Evolutionary conservation across 805 yeast genomes (phyloP), one percentile per base, ranked within the genome.

Genomic region (Saturnispora serradocipensis): DNA sequence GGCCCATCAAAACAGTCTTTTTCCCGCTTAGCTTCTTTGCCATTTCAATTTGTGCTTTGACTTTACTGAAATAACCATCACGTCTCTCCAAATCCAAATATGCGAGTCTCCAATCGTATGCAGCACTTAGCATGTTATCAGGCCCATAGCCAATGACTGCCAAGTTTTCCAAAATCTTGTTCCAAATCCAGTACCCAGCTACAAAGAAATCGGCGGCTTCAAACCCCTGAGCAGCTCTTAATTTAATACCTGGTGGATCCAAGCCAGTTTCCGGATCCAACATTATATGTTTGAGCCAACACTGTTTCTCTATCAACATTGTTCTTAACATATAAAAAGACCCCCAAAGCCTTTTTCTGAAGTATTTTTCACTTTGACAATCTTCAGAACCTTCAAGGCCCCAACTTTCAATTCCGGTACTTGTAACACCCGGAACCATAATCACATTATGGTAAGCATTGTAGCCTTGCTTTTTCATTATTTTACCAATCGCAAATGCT

Each of bases 151-250:
- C 97, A 54, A 93, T 79, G 0, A 88, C 97, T 3, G 97, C 95
- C 57, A 93, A 71, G 61, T 93, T 93, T 67, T 91, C 96, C n/a
- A 93, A 73, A 49, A 93, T 80, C 65, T 93, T 93, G 65, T 88
- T 88, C 99, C 99, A 93, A 61, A 93, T 88, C 99, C 99, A 93
- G 67, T 93, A 93, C 0, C 99, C 99, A 3, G 97, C 87, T 67
- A 93, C 82, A 62, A 93, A 93, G 67, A 88, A 93, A 68, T 93
- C 99, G 0, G 97, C 93, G 1, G 97, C 93, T 60, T 90, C 97
- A 65, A 93, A 87, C 0, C 99, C 99, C 65, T 87, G 96, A 0
- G 97, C 91, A 0, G 98, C 95, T 52, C 99, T 73, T 25, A 93
- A 64, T 59, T 75, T 84, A 59, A 87, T 77, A 49, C 86, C 78